These are phyloP conservation scores for Aspergillus aculeatus DNA, from an alignment of 2,329 filamentous ascomycete genomes.

Conservation along the genomic window DNA sequence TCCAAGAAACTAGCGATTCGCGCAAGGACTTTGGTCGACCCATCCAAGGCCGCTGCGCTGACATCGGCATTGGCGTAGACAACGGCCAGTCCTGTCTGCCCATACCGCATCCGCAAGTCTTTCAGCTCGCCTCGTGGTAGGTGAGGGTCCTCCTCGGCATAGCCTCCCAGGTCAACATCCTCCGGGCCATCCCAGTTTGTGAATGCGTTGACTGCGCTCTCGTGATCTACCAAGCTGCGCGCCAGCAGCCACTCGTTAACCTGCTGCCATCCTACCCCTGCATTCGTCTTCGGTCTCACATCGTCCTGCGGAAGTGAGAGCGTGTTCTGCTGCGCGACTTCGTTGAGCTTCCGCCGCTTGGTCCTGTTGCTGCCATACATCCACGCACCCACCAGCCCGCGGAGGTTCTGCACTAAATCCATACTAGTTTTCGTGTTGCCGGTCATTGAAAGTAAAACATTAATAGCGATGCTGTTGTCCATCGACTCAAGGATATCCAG, in stretches of 20 bases:
- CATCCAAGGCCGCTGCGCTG: slow-evolving; percentile 47
- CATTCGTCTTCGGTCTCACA: slow-evolving; percentile 18
- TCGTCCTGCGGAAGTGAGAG: slow-evolving; percentile 27
- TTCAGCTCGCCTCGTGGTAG: slow-evolving; percentile 44
- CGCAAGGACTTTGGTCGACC: slow-evolving; percentile 49
- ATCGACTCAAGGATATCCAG: slow-evolving; percentile 55
- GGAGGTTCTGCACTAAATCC: slow-evolving; percentile 54
- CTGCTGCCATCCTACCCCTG: slow-evolving; percentile 53
- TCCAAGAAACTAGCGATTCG: slow-evolving; percentile 53
- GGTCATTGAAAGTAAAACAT: slow-evolving; percentile 52
- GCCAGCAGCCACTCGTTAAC: slow-evolving; percentile 61
- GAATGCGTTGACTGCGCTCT: slow-evolving; percentile 51
- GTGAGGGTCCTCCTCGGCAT: slow-evolving; percentile 43
- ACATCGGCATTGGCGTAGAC: slow-evolving; percentile 55
- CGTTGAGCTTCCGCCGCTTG: slow-evolving; percentile 53
- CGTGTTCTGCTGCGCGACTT: slow-evolving; percentile 26
- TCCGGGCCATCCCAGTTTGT: slow-evolving; percentile 60
- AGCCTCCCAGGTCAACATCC: slow-evolving; percentile 59
- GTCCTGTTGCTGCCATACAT: slow-evolving; percentile 57
- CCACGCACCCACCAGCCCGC: slow-evolving; percentile 62
- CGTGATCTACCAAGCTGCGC: slow-evolving; percentile 52
- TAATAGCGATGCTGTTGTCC: slow-evolving; percentile 52
- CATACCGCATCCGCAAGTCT: slow-evolving; percentile 51
- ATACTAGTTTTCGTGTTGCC: slow-evolving; percentile 33
- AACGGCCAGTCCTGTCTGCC: slow-evolving; percentile 59